Evolutionary conservation across 768 basidiomycete species (phyloP).

Genomic region (Candolleomyces eurysporus): DNA sequence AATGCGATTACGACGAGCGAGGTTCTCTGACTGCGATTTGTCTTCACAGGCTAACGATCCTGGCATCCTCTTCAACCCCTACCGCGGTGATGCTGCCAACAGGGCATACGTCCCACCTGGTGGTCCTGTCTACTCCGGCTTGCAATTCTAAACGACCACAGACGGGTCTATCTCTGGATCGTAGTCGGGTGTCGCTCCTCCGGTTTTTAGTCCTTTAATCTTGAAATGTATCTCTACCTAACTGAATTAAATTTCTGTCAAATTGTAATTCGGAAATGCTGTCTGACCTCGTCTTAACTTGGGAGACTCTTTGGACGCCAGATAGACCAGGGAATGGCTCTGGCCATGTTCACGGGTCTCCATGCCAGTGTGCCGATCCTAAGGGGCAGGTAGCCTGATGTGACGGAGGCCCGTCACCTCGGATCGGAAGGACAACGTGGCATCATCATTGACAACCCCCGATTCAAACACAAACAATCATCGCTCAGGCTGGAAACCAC

Average conservation of each 20-base stretch:
- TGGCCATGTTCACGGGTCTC: too few relatives aligned
- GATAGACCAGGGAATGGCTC: too few relatives aligned
- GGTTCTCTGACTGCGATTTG: not conserved
- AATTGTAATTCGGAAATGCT: too few relatives aligned
- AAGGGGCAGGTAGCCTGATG: not conserved
- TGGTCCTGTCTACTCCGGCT: constrained; percentile 30
- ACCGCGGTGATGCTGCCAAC: constrained; percentile 35
- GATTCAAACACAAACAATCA: not conserved
- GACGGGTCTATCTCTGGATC: not conserved
- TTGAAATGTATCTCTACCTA: too few relatives aligned
- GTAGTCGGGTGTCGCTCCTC: not conserved
- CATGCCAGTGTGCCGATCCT: too few relatives aligned
- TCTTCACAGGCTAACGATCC: constrained; percentile 28
- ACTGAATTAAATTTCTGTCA: too few relatives aligned
- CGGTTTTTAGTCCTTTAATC: not conserved
- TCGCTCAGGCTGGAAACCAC: not conserved
- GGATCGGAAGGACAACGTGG: not conserved
- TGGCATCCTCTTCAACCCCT: constrained; percentile 34
- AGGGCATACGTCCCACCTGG: constrained; percentile 32
- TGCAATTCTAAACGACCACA: constrained; percentile 8
- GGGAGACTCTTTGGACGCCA: too few relatives aligned
- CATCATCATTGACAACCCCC: not conserved
- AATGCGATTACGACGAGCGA: not conserved
- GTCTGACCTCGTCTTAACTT: too few relatives aligned
- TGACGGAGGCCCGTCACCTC: not conserved